A percentile compares a stretch with the other conserved stretches of the same genome.
Evolutionary conservation across 108 stramenopile species (phyloP).

Genomic region (Pseudonitzschia pungens): DNA sequence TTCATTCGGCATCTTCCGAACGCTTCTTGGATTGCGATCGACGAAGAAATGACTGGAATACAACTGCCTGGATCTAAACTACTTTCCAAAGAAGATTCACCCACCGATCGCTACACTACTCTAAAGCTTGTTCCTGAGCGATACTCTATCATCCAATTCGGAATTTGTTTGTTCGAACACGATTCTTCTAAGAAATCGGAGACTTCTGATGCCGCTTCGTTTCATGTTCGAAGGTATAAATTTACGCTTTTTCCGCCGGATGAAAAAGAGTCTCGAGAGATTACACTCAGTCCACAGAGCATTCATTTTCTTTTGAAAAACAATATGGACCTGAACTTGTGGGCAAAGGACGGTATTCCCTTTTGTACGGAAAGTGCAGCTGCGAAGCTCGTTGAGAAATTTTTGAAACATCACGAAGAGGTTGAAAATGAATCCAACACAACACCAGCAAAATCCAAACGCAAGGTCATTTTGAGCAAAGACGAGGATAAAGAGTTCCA

Average conservation of each 20-base stretch:
- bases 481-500: constrained; percentile 31
- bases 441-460: constrained; percentile 16
- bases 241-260: constrained; percentile 73
- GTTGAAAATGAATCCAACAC: constrained; percentile 6
- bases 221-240: constrained; percentile 55
- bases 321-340: constrained; percentile 68
- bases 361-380: constrained; percentile 49
- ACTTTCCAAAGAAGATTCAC: constrained; percentile 63
- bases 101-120: constrained; percentile 46
- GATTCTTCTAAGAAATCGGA: neutral
- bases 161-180: constrained; percentile 71
- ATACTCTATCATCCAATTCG: constrained; percentile 76
- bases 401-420: constrained; percentile 30
- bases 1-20: constrained; percentile 63
- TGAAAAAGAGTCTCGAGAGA: constrained; percentile 42
- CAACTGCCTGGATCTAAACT: constrained; percentile 30
- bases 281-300: constrained; percentile 64
- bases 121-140: constrained; percentile 63
- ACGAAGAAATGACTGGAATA: constrained; percentile 89
- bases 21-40: constrained; percentile 71
- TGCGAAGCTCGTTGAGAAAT: constrained; percentile 35
- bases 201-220: constrained; percentile 19
- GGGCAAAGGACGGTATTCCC: constrained; percentile 63
- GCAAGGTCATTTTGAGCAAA: constrained; percentile 29
- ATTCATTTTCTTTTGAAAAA: constrained; percentile 65